Base-by-base conservation (phyloP, 2,329 filamentous ascomycete genomes). In the Ophiocordyceps sinensis region DNA sequence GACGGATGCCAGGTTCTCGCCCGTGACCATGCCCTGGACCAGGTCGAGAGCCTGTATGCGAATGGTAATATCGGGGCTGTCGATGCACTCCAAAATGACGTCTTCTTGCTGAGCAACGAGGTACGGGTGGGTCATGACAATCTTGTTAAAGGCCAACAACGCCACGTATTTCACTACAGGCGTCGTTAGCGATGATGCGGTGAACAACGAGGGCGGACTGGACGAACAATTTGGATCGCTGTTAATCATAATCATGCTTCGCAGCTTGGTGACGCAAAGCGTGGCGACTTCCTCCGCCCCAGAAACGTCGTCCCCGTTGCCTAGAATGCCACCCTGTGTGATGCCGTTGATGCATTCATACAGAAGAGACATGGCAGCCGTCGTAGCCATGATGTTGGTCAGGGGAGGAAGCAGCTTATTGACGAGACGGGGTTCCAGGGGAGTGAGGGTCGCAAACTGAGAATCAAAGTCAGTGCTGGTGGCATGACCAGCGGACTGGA, bases 271-370 rank as follows among this genome's bases (percentile, higher is more conserved):
- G 23, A 96, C 88, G 58, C 91, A 98, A 5, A 98, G 70, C 26
- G 79, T 79, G 7, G 91, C 91, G 54, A 98, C 86, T 59, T 95
- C 88, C 50, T 96, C 88, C 32, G 84, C 82, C 41, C 89, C 88
- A 29, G 79, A 72, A 17, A 79, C 77, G 41, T 85, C 84, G 48
- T 88, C 85, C 26, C 80, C 78, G 36, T 81, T 85, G 28, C 86
- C 85, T 39, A 98, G 67, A 43, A 98, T 94, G 1, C 91, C 91
- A 26, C 91, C 91, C 58, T 95, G 88, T 44, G 98, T 94, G 47
- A 98, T 94, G 21, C 91, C 91, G 58, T 94, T 95, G 62, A 98
- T 95, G 56, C 91, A 98, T 62, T 98, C 91, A 53, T 98, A 98
- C 6, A 96, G 66, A 26, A 98, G 64, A n/a, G 91, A 96, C 91